Evolutionary conservation across 176 grass and related monocot genomes (phyloP), one percentile per base, ranked within the genome.

Genomic region (Zoysia pacifica): DNA sequence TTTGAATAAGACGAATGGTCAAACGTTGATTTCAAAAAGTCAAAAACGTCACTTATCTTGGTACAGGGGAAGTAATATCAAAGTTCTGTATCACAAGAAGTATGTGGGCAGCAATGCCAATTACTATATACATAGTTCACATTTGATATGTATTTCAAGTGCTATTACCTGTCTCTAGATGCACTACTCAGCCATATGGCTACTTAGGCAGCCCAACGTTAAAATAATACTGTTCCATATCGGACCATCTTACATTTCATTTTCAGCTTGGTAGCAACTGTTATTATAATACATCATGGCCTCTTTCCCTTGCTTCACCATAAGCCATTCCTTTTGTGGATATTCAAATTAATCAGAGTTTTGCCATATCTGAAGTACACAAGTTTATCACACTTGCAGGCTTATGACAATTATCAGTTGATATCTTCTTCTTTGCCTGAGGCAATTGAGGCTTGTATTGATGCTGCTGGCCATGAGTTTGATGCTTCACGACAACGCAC

Each of bases 401-500:
- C 95, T 86, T 93, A 98, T 81, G 95, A 98, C 75, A 98, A 98
- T 68, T 86, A 93, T 70, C 86, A 89, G 75, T 79, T 94, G 40
- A 98, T 98, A 79, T 87, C 78, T 3, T 91, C 88, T 73, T 93
- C 90, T 39, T 77, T 98, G 56, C 82, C 87, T 20, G 90, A 98
- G 86, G 92, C 95, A 74, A 94, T 98, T 72, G 87, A 94, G 75
- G 86, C 83, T 43, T 98, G 92, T 82, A 95, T 94, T 76, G 96
- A 95, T 65, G 96, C 96, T 78, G 88, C 92, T 81, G 96, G 96
- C 12, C 79, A 93, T 82, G 96, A 98, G 71, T 98, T 94, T 87
- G 96, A 94, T 91, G 19, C 89, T 91, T 95, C 92, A 68, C 96
- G 92, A 62, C 96, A 98, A 80, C 88, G 89, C 67, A 77, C 78